Percentiles rank a stretch among this genome's conserved stretches.
These are phyloP conservation scores for Scytalidium lignicola DNA, from an alignment of 2,329 filamentous ascomycete species.

Conservation along the genomic window DNA sequence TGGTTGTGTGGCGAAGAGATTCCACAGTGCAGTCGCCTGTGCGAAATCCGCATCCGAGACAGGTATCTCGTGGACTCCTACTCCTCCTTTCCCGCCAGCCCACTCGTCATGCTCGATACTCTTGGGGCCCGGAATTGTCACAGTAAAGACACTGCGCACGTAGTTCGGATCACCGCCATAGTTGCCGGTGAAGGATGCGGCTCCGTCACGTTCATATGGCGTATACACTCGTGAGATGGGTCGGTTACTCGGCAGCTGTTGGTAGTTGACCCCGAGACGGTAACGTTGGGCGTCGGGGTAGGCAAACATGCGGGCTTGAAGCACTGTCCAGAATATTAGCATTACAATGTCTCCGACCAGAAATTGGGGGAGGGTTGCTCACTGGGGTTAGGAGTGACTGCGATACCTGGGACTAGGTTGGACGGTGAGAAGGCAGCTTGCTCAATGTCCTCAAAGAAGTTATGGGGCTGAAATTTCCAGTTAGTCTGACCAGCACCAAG, in stretches of 20 bases:
- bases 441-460: slow-evolving; percentile 66
- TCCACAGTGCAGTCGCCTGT: slow-evolving; percentile 44
- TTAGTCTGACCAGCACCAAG: too few relatives aligned
- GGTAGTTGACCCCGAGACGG: slow-evolving; percentile 53
- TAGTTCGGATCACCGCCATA: slow-evolving; percentile 40
- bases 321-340: too few relatives aligned
- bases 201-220: slow-evolving; percentile 35
- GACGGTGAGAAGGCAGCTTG: slow-evolving; percentile 61
- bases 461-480: too few relatives aligned
- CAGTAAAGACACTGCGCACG: too few relatives aligned
- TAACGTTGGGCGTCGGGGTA: slow-evolving; percentile 53
- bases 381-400: slow-evolving; percentile 55
- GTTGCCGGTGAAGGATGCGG: slow-evolving; percentile 31
- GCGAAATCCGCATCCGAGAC: slow-evolving; percentile 45
- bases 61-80: slow-evolving; percentile 11
- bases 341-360: too few relatives aligned
- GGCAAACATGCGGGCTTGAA: slow-evolving; percentile 49
- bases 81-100: neutral
- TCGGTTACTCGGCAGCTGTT: slow-evolving; percentile 48
- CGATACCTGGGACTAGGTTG: slow-evolving; percentile 58
- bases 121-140: too few relatives aligned
- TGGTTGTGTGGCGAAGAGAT: slow-evolving; percentile 38
- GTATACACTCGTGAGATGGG: slow-evolving; percentile 27
- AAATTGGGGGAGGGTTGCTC: too few relatives aligned
- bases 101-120: neutral